phyloP scores from a whole-genome alignment of 2,329 filamentous ascomycete species.

The Lachnellula willkommii region DNA sequence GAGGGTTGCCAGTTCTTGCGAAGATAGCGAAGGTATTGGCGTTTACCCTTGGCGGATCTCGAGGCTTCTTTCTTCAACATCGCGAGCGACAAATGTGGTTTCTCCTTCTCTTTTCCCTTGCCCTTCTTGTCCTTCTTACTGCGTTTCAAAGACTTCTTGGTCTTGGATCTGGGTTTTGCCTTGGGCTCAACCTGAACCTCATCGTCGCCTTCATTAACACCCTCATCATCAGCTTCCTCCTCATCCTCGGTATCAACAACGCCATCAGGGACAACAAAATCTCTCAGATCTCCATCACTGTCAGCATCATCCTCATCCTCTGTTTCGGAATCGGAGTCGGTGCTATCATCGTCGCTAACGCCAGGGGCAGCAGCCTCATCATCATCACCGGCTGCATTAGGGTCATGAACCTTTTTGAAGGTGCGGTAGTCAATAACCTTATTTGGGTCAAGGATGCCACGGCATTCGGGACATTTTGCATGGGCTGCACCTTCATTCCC shows the following conservation, averaged over 20 bases:
- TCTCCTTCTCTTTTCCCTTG: constrained; percentile 28
- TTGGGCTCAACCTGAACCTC: constrained; percentile 23
- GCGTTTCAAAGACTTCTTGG: constrained; percentile 1
- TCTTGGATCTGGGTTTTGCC: constrained; percentile 37
- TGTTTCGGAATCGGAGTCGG: constrained; percentile 23
- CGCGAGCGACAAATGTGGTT: constrained; percentile 46
- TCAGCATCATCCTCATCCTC: constrained; percentile 28
- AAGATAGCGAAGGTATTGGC: constrained; percentile 67
- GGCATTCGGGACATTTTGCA: constrained; percentile 66
- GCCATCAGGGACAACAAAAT: constrained; percentile 52
- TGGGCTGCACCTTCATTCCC: constrained; percentile 47
- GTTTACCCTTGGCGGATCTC: constrained; percentile 59
- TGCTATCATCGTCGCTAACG: constrained; percentile 1
- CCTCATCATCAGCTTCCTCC: constrained; percentile 32
- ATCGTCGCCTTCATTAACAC: constrained; percentile 29
- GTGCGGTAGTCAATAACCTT: constrained; percentile 68
- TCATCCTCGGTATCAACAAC: constrained; percentile 28
- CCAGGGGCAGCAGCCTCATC: constrained; percentile 13
- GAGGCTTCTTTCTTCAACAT: constrained; percentile 62
- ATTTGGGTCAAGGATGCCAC: constrained; percentile 58
- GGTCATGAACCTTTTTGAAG: constrained; percentile 69
- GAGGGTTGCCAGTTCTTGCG: constrained; percentile 68
- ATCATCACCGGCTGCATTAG: constrained; percentile 37
- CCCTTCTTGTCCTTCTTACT: constrained; percentile 33
- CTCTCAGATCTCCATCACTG: constrained; percentile 41